Evolutionary conservation across 202 grass and related monocot genomes (phyloP).

Genomic region (Cymbopogon flexuosus): DNA sequence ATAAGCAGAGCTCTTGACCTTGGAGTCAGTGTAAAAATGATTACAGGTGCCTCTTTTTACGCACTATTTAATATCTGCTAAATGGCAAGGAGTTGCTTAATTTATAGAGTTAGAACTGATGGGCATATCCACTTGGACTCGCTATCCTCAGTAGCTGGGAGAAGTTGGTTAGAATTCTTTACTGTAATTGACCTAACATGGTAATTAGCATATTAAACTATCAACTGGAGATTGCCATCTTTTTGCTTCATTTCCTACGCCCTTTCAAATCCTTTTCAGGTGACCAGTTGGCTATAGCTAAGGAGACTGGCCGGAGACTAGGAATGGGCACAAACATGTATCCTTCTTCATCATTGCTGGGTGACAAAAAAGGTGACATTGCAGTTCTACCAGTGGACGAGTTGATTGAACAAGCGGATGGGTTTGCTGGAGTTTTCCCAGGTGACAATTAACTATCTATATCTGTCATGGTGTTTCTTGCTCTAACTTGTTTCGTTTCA

Average conservation of each 20-base stretch:
- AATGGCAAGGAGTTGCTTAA: neutral
- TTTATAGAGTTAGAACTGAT: slow-evolving; percentile 8
- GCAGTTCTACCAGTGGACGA: slow-evolving; percentile 50
- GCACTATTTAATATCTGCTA: slow-evolving; percentile 16
- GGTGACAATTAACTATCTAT: slow-evolving; percentile 36
- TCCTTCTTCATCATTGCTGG: slow-evolving; percentile 60
- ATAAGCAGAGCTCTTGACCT: slow-evolving; percentile 60
- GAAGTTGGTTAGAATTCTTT: slow-evolving; percentile 19
- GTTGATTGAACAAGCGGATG: slow-evolving; percentile 66
- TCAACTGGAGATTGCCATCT: neutral
- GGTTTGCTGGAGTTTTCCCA: slow-evolving; percentile 69
- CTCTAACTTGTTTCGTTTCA: slow-evolving; percentile 28
- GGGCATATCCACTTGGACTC: neutral
- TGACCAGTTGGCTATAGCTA: slow-evolving; percentile 71
- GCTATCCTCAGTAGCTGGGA: neutral
- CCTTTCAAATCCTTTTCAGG: slow-evolving; percentile 36
- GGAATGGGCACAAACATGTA: slow-evolving; percentile 83
- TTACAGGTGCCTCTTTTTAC: slow-evolving; percentile 48
- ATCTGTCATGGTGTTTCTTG: neutral
- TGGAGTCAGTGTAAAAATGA: slow-evolving; percentile 83
- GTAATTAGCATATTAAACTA: neutral
- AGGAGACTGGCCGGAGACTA: slow-evolving; percentile 65
- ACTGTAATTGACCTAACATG: slow-evolving; percentile 7
- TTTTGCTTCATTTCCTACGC: slow-evolving; percentile 6
- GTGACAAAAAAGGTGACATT: slow-evolving; percentile 49